A percentile compares a stretch with the other conserved stretches of the same genome.
These are phyloP conservation scores for Cetraspora pellucida DNA, from an alignment of 192 early-diverging fungal genomes.

Conservation along the genomic window DNA sequence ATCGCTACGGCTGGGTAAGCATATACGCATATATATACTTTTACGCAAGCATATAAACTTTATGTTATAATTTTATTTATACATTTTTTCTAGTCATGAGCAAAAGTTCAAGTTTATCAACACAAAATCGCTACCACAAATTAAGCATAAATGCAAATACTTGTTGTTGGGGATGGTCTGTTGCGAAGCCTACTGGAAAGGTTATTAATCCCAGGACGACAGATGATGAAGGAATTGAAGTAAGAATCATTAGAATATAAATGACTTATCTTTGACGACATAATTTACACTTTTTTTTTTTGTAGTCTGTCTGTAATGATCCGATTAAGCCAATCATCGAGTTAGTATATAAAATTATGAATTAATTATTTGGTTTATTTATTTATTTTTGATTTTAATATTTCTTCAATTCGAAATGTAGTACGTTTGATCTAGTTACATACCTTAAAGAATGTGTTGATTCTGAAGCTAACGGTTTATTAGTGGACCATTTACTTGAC, in stretches of 20 bases:
- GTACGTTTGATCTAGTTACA: conserved; percentile 21
- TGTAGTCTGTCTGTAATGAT: conserved; percentile 2
- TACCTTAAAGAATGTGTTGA: conserved; percentile 6
- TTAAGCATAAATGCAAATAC: not conserved
- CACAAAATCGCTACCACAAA: not conserved
- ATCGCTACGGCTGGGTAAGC: not conserved
- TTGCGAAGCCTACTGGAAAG: not conserved
- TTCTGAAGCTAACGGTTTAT: not conserved
- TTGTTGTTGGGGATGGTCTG: conserved; percentile 24
- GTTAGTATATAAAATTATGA: not conserved
- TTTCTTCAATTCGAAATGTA: not conserved
- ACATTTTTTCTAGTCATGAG: not conserved
- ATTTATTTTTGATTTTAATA: no score
- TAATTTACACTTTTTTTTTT: not conserved
- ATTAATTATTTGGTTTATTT: not conserved
- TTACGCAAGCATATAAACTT: not conserved
- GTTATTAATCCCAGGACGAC: not conserved
- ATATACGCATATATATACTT: not conserved
- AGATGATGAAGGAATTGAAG: conserved; percentile 17
- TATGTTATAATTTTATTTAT: not conserved
- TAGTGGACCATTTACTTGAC: conserved; percentile 15
- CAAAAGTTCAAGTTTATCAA: not conserved
- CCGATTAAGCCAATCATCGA: conserved; percentile 14
- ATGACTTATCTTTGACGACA: not conserved
- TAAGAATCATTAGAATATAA: not conserved